phyloP scores from a whole-genome alignment of 768 basidiomycete species.

The Tylopilus vinaceipallidus region DNA sequence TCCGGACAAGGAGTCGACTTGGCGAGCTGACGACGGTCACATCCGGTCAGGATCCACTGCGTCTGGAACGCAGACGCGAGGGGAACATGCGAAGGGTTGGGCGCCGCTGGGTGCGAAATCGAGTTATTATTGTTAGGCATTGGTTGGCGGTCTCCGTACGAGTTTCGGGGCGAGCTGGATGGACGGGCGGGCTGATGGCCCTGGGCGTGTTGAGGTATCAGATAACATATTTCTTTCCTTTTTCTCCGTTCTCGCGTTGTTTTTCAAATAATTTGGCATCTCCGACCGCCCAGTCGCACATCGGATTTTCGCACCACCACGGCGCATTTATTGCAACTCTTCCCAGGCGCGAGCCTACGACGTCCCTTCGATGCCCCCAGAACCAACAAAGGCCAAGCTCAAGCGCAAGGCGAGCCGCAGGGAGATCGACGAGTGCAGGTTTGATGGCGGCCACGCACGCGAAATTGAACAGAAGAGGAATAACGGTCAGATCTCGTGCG shows the following conservation, averaged over 20 bases:
- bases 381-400: conserved; percentile 48
- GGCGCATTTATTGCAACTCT: conserved; percentile 24
- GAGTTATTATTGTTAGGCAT: not conserved
- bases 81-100: not conserved
- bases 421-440: conserved; percentile 49
- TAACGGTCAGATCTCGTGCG: conserved; percentile 74
- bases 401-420: conserved; percentile 49
- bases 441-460: conserved; percentile 53
- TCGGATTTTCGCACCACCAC: conserved; percentile 30
- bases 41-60: not conserved
- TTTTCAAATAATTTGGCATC: not conserved
- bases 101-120: conserved; percentile 21
- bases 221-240: conserved; percentile 2
- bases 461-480: conserved; percentile 76
- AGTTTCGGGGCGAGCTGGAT: too few relatives aligned
- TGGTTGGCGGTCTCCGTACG: too few relatives aligned
- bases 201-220: too few relatives aligned
- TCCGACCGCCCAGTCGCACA: too few relatives aligned
- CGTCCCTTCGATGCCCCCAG: conserved; percentile 54
- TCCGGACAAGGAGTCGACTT: not conserved
- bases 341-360: conserved; percentile 23
- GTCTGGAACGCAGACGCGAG: not conserved
- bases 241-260: not conserved
- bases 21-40: too few relatives aligned
- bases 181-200: too few relatives aligned